These are phyloP conservation scores for Phialophora verrucosa DNA, from an alignment of 2,329 filamentous ascomycete genomes.

Conservation along the genomic window DNA sequence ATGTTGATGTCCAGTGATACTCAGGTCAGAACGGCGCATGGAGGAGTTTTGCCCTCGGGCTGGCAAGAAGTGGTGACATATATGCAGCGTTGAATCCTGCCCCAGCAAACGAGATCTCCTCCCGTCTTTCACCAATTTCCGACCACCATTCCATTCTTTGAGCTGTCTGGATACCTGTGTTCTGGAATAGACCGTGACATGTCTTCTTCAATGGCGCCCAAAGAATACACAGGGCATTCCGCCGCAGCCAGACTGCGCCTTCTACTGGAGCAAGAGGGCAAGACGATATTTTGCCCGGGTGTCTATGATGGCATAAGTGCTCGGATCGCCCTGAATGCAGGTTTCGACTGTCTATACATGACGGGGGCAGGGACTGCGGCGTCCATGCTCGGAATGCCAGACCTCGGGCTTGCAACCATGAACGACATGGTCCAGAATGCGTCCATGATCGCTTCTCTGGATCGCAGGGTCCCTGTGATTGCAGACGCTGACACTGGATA, in stretches of 20 bases:
- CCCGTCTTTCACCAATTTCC: no score
- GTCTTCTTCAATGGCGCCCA: no score
- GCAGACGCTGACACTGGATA: conserved; percentile 61
- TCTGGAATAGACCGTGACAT: no score
- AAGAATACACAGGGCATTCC: neutral
- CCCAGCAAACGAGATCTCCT: no score
- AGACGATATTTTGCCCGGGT: conserved; percentile 52
- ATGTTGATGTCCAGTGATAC: no score
- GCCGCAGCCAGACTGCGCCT: conserved; percentile 1
- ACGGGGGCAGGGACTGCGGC: conserved; percentile 59
- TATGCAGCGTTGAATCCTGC: no score
- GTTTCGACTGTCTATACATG: conserved; percentile 72
- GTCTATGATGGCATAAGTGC: conserved; percentile 68
- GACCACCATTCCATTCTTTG: no score
- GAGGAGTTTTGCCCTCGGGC: no score
- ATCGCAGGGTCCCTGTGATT: conserved; percentile 56
- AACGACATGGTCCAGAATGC: conserved; percentile 60
- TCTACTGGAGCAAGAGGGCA: neutral
- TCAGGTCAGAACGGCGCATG: no score
- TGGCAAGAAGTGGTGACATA: no score
- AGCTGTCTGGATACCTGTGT: no score
- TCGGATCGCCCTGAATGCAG: conserved; percentile 64
- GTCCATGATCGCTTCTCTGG: conserved; percentile 59
- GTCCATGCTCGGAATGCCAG: conserved; percentile 55
- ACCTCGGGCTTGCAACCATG: conserved; percentile 59